Base-by-base conservation (phyloP, 768 basidiomycete species). In the Mycena venus region DNA sequence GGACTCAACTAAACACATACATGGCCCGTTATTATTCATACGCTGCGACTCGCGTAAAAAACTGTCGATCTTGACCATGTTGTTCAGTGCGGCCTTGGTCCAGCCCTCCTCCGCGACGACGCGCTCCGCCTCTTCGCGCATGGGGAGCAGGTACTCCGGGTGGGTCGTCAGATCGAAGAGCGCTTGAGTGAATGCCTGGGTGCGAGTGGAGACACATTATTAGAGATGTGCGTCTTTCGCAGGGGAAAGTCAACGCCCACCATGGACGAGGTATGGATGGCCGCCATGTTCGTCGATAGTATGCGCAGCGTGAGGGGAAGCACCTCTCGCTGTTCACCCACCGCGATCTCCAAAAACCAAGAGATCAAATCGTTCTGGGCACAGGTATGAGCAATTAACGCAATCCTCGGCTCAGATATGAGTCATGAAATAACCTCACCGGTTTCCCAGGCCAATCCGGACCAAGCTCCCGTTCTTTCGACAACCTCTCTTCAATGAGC, bases 71-170 rank as follows among this genome's bases (percentile, higher is more conserved):
- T 84, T 84, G 58, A 68, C 77, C 86, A 88, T 86, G 64, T 80
- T 79, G 34, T 80, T 80, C 67, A 88, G 76, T 0, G 85, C 83
- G 17, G 78, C 77, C 75, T 89, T 90, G 7, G 83, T 82, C 86
- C 87, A 89, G 29, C 85, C 84, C 5, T 85, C 72, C 36, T 90
- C 90, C 58, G 85, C 86, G n/a, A 91, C 59, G 75, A 91, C 89
- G 72, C 89, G 90, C 73, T 91, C 90, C 4, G 88, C 63, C 74
- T 90, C 88, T 36, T 85, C 83, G n/a, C 86, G 79, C 58, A 90
- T 78, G 4, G 85, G 82, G 38, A 84, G 65, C 4, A 86, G 55
- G 72, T 86, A 86, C 44, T 82, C 76, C 44, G 77, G 82, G 68
- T 68, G 77, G 61, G 69, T 63, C 0, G 84, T 84, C 0, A 89